A percentile compares a stretch with the other conserved stretches of the same genome.
phyloP scores from a whole-genome alignment of 768 basidiomycete genomes.

The Tulasnella sp. region DNA sequence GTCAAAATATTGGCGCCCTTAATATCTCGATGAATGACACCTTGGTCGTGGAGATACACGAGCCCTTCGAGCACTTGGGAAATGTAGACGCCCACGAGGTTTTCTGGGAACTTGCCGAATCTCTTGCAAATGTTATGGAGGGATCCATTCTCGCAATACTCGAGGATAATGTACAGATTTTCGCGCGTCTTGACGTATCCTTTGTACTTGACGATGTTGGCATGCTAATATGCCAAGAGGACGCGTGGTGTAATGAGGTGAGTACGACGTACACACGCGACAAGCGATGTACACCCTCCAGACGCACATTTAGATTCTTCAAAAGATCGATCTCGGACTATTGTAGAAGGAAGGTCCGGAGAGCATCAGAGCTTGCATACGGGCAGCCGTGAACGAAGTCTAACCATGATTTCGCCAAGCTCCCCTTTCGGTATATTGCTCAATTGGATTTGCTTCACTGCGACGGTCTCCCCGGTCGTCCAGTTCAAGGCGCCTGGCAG shows the following conservation, averaged over 20 bases:
- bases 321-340: constrained; percentile 96
- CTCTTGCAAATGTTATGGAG: constrained; percentile 92
- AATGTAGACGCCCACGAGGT: constrained; percentile 92
- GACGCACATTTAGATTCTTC: constrained; percentile 87
- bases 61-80: constrained; percentile 94
- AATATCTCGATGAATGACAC: constrained; percentile 98
- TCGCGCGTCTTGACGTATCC: constrained; percentile 95
- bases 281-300: constrained; percentile 25
- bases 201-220: constrained; percentile 98
- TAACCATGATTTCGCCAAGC: constrained; percentile 94
- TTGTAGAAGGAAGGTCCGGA: constrained; percentile 3
- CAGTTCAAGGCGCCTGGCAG: constrained; percentile 78
- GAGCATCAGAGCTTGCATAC: neutral
- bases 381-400: neutral
- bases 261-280: neutral
- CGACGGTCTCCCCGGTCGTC: constrained; percentile 97
- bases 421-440: constrained; percentile 91
- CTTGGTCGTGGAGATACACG: constrained; percentile 96
- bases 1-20: constrained; percentile 99
- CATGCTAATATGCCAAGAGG: constrained; percentile 54
- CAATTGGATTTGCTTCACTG: constrained; percentile 95
- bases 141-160: constrained; percentile 99
- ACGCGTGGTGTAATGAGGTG: neutral
- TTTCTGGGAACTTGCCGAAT: constrained; percentile 98
- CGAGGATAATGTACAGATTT: constrained; percentile 93